A percentile compares a stretch with the other conserved stretches of the same genome.
Evolutionary conservation across 768 basidiomycete species (phyloP).

Genomic region (Lentinus tigrinus): DNA sequence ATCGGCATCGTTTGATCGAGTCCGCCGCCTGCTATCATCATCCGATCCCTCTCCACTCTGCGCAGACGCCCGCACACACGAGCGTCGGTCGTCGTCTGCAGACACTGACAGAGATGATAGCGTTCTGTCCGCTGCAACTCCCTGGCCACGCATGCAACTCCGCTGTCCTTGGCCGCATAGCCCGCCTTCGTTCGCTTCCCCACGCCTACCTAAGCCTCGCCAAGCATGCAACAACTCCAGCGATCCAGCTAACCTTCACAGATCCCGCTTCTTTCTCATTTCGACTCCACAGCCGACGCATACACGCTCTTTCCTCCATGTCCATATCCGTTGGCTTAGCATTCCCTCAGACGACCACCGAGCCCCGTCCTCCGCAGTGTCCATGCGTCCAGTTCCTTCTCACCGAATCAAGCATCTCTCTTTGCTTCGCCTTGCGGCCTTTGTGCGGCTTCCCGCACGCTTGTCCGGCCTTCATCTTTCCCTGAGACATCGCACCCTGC

Average conservation of each 20-base stretch:
- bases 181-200: not conserved
- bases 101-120: not conserved
- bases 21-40: not conserved
- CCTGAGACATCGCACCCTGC: not conserved
- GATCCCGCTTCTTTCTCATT: not conserved
- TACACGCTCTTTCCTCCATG: not conserved
- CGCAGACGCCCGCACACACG: too few species aligned
- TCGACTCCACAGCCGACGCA: not conserved
- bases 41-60: slow-evolving; percentile 1
- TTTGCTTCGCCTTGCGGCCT: not conserved
- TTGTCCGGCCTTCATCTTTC: not conserved
- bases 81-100: too few species aligned
- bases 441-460: slow-evolving; percentile 1
- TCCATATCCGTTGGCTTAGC: not conserved
- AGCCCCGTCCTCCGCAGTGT: not conserved
- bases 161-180: not conserved
- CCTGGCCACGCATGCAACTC: not conserved
- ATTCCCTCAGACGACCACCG: slow-evolving; percentile 1
- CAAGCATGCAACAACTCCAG: not conserved
- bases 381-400: not conserved
- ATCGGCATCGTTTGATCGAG: slow-evolving; percentile 13
- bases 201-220: not conserved
- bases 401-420: not conserved
- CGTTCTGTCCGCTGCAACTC: not conserved
- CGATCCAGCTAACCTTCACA: not conserved